Conservation (phyloP, 306 rosid genomes). For the Vigna trinervia region DNA sequence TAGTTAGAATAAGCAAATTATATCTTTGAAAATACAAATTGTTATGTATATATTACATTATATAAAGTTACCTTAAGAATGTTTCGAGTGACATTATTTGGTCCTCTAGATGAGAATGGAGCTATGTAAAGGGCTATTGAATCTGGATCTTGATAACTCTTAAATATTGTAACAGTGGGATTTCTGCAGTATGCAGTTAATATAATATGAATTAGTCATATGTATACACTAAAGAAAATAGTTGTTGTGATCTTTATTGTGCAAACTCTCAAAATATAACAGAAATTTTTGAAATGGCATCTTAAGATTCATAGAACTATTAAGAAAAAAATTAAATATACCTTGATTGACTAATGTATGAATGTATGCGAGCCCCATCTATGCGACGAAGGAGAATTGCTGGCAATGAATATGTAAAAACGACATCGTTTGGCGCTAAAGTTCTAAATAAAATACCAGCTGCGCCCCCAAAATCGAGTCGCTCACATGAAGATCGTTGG, state of each 20-base stretch:
- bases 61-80: background rate
- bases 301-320: too few species aligned
- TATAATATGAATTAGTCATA: background rate
- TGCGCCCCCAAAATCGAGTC: background rate
- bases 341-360: conserved; percentile 37
- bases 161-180: conserved; percentile 48
- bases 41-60: background rate
- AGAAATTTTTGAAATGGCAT: too few species aligned
- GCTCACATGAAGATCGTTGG: background rate
- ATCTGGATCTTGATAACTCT: conserved; percentile 36
- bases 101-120: conserved; percentile 40
- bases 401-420: conserved; percentile 31
- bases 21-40: background rate
- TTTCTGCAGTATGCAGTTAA: background rate
- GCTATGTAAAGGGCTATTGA: conserved; percentile 47
- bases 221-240: background rate
- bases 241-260: too few species aligned
- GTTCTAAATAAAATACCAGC: conserved; percentile 38
- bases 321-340: background rate
- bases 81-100: background rate
- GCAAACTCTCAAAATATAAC: too few species aligned
- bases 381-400: conserved; percentile 6
- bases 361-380: conserved; percentile 2
- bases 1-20: background rate
- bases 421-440: background rate